Percentiles rank a stretch among this genome's conserved stretches.
Evolutionary conservation across 169 alveolate genomes (phyloP).

Genomic region (Plasmodium malariae): DNA sequence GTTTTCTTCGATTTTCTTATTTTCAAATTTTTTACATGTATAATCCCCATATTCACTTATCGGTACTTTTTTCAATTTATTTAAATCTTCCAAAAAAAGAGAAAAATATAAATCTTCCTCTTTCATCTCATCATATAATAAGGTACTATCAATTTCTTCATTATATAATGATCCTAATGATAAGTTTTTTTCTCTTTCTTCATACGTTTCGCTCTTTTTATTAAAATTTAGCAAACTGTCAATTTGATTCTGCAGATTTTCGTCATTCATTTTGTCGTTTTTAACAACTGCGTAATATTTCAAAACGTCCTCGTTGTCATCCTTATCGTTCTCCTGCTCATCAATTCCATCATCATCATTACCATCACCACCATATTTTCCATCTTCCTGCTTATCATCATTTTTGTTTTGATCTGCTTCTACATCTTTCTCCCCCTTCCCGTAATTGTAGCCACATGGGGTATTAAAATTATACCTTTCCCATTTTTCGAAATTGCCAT

Average conservation of each 20-base stretch:
- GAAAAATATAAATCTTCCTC: not conserved
- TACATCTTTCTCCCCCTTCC: not conserved
- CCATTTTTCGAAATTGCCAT: too few species aligned
- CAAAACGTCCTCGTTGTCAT: conserved; percentile 50
- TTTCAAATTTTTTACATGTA: not conserved
- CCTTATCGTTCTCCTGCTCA: not conserved
- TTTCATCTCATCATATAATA: conserved; percentile 2
- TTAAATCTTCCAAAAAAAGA: conserved; percentile 33
- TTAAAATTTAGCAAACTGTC: conserved; percentile 29
- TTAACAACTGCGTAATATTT: conserved; percentile 50
- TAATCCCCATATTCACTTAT: not conserved
- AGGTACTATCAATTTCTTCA: conserved; percentile 33
- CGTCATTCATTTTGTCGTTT: conserved; percentile 35
- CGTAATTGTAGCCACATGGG: not conserved
- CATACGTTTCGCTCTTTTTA: conserved; percentile 47
- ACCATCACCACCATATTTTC: not conserved
- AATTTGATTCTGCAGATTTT: conserved; percentile 39
- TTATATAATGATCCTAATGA: conserved; percentile 22
- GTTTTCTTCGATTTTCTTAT: not conserved
- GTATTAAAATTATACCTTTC: not conserved
- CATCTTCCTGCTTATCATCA: not conserved
- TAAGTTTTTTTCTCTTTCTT: conserved; percentile 35
- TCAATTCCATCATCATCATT: not conserved
- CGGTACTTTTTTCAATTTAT: conserved; percentile 8
- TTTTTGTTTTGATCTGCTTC: not conserved